Evolutionary conservation across 1,139 yeast genomes (phyloP).

Genomic region (Suhomyces coccinellae): DNA sequence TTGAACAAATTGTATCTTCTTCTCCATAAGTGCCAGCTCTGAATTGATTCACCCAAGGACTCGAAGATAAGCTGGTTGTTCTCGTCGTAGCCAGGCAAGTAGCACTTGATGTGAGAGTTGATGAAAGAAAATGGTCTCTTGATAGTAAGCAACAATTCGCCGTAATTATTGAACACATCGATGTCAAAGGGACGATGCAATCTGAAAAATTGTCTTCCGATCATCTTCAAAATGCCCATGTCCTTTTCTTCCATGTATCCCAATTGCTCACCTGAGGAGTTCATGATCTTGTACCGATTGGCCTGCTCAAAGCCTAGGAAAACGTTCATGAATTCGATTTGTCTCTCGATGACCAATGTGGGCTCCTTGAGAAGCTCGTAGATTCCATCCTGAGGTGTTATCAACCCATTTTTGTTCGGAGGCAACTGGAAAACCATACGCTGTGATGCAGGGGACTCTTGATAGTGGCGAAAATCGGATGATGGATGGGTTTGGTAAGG

Average conservation of each 20-base stretch:
- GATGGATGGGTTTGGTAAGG: slow-evolving; percentile 36
- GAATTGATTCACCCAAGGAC: slow-evolving; percentile 79
- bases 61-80: slow-evolving; percentile 44
- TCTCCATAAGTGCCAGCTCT: slow-evolving; percentile 95
- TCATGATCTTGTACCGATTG: slow-evolving; percentile 72
- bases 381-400: slow-evolving; percentile 57
- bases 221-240: slow-evolving; percentile 62
- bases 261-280: slow-evolving; percentile 67
- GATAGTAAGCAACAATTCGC: slow-evolving; percentile 67
- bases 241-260: slow-evolving; percentile 86
- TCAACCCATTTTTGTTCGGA: slow-evolving; percentile 47
- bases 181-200: slow-evolving; percentile 86
- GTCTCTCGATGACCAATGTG: slow-evolving; percentile 81
- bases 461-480: slow-evolving; percentile 18
- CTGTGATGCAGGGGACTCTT: slow-evolving; percentile 26
- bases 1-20: slow-evolving; percentile 78
- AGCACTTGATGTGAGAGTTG: slow-evolving; percentile 80
- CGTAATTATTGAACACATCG: slow-evolving; percentile 72
- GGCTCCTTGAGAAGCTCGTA: slow-evolving; percentile 68
- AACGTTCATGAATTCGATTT: slow-evolving; percentile 83
- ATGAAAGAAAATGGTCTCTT: slow-evolving; percentile 83
- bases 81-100: slow-evolving; percentile 54
- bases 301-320: slow-evolving; percentile 91
- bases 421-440: slow-evolving; percentile 36
- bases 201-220: slow-evolving; percentile 78